Conservation (phyloP, 2,329 filamentous ascomycete genomes). For the Monosporascus sp. region DNA sequence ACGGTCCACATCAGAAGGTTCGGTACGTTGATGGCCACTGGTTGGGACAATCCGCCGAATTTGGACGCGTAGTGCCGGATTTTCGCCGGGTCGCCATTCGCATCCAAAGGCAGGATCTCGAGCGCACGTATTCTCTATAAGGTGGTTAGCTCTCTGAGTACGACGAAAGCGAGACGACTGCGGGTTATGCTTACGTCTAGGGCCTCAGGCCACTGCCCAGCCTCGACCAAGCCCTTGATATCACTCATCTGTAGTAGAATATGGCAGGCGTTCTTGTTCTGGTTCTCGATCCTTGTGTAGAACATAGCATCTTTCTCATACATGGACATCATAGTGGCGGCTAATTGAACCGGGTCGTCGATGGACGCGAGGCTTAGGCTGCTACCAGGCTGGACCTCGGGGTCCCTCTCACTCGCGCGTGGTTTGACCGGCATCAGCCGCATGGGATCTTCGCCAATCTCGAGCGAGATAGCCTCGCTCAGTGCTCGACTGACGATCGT, state of each 20-base stretch:
- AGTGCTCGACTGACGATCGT: slow-evolving; percentile 83
- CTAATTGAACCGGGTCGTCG: slow-evolving; percentile 56
- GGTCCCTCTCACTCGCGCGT: slow-evolving; percentile 40
- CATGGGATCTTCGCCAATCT: slow-evolving; percentile 76
- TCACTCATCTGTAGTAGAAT: slow-evolving; percentile 56
- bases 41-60: slow-evolving; percentile 72
- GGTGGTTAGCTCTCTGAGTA: slow-evolving; percentile 4
- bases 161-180: not conserved
- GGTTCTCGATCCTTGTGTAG: slow-evolving; percentile 50
- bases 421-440: slow-evolving; percentile 77
- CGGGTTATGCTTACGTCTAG: slow-evolving; percentile 47
- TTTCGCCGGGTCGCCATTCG: slow-evolving; percentile 65
- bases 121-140: slow-evolving; percentile 65
- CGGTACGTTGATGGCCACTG: slow-evolving; percentile 83
- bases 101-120: slow-evolving; percentile 73
- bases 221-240: slow-evolving; percentile 53
- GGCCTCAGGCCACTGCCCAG: slow-evolving; percentile 49
- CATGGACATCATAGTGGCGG: slow-evolving; percentile 57
- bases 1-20: slow-evolving; percentile 94
- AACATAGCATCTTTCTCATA: slow-evolving; percentile 58
- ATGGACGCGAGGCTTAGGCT: slow-evolving; percentile 57
- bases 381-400: slow-evolving; percentile 39
- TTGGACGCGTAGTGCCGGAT: slow-evolving; percentile 77
- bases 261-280: slow-evolving; percentile 51
- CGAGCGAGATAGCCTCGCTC: slow-evolving; percentile 81